These are phyloP conservation scores for Scheffersomyces titani DNA, from an alignment of 1,139 yeast genomes.

Conservation along the genomic window DNA sequence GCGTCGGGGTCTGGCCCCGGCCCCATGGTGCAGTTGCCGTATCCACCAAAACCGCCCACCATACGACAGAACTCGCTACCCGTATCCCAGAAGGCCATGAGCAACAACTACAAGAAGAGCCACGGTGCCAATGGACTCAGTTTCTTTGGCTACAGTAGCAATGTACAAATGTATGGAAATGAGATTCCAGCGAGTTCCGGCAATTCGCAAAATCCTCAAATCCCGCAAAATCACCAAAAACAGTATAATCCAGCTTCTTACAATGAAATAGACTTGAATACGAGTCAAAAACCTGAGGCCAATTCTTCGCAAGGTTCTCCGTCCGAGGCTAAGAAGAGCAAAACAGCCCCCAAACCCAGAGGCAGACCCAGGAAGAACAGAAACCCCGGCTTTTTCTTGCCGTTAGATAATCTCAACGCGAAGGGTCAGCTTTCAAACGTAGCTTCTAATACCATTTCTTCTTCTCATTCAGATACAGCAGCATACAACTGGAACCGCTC, in stretches of 20 bases:
- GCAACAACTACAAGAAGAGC: background rate
- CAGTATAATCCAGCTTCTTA: background rate
- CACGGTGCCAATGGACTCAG: background rate
- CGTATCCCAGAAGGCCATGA: background rate
- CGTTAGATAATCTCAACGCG: slow-evolving; percentile 11
- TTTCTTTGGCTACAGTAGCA: background rate
- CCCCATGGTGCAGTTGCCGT: background rate
- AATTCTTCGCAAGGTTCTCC: background rate
- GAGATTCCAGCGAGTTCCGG: background rate
- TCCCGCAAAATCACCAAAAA: background rate
- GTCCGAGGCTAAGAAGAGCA: background rate
- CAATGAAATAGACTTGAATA: background rate
- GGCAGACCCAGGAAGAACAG: slow-evolving; percentile 10
- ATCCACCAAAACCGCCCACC: slow-evolving; percentile 8
- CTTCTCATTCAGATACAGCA: background rate
- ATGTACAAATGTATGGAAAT: background rate
- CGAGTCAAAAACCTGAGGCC: background rate
- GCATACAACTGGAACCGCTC: background rate
- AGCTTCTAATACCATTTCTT: background rate
- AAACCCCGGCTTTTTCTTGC: slow-evolving; percentile 14
- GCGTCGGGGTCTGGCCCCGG: slow-evolving; percentile 3
- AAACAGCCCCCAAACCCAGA: slow-evolving; percentile 3
- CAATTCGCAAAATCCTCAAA: background rate
- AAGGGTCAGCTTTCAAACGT: background rate
- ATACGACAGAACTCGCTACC: slow-evolving; percentile 13